Evolutionary conservation across 805 yeast genomes (phyloP), one percentile per base, ranked within the genome.

Genomic region (Phaffomyces thermotolerans): DNA sequence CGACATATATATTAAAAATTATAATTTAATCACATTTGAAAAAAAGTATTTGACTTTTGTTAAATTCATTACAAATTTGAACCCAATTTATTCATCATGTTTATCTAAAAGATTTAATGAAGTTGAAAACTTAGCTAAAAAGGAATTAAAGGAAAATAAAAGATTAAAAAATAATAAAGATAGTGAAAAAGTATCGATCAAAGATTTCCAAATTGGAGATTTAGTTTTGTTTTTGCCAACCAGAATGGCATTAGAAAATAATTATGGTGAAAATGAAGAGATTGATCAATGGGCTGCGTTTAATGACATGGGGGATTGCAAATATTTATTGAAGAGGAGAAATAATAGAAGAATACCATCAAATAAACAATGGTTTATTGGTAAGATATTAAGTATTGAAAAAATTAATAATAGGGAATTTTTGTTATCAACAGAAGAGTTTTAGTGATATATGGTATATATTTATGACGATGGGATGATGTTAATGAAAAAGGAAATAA

Each of bases 81-180:
- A 62, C 35, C 42, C 32, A 37, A 46, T 39, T 37, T 66, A 61
- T 39, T 65, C 67, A 32, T 59, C 65, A 13, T 66, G 76, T 13
- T 76, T 89, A 3, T 72, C 80, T 33, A 79, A 83, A 57, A 69
- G 99, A 46, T 90, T 93, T 55, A 78, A 75, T 43, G 98, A 91
- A 57, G 95, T 91, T 40, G 98, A 93, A 59, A 77, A 82, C 6
- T 71, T 90, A 53, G 98, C 98, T 2, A 81, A 93, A 55, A 84
- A 79, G 56, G 71, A 86, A 47, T 86, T 90, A 45, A 82, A 81
- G 56, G 95, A 86, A 52, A 80, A 76, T 52, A 75, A 73, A 48
- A 56, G 60, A 42, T 68, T 75, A 43, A 69, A 72, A 27, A 25
- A 4, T 2, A 72, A 68, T 37, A 51, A 51, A 15, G 83, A 76